These are phyloP conservation scores for Amylostereum chailletii DNA, from an alignment of 1,284 basidiomycete species.

Conservation along the genomic window DNA sequence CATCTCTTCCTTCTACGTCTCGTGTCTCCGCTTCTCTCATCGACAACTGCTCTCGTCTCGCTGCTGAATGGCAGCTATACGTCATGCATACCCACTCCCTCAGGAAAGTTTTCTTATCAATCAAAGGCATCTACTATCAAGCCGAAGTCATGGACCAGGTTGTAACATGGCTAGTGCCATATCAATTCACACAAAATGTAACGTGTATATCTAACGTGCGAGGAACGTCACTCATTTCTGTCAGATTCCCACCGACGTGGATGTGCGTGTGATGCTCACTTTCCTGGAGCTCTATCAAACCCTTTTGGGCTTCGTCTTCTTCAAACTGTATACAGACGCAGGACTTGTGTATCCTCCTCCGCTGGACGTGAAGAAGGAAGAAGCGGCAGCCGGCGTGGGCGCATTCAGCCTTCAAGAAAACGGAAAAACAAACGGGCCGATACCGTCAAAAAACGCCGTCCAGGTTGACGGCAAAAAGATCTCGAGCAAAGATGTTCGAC, in stretches of 20 bases:
- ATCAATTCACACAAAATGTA: constrained; percentile 95
- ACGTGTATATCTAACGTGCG: constrained; percentile 1
- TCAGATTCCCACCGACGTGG: constrained; percentile 92
- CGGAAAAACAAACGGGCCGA: constrained; percentile 20
- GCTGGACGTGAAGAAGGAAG: constrained; percentile 79
- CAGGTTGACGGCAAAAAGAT: constrained; percentile 49
- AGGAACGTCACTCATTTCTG: neutral
- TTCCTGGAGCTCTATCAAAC: constrained; percentile 99
- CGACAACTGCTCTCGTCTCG: constrained; percentile 84
- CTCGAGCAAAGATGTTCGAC: constrained; percentile 62
- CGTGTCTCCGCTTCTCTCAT: constrained; percentile 81
- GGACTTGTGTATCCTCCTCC: constrained; percentile 94
- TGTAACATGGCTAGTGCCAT: constrained; percentile 96
- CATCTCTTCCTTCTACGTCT: constrained; percentile 77
- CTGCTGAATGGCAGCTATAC: constrained; percentile 93
- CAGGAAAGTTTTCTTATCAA: constrained; percentile 91
- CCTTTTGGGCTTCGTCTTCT: constrained; percentile 90
- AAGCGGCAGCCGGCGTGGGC: constrained; percentile 83
- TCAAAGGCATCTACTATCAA: constrained; percentile 99
- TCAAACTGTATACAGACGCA: constrained; percentile 94
- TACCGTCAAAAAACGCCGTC: constrained; percentile 31
- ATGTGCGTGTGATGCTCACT: constrained; percentile 97
- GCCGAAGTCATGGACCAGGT: constrained; percentile 90
- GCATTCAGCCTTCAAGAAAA: constrained; percentile 76
- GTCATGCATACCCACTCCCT: constrained; percentile 85